These are phyloP conservation scores for Porodaedalea pini DNA, from an alignment of 1,284 basidiomycete species.

Conservation along the genomic window DNA sequence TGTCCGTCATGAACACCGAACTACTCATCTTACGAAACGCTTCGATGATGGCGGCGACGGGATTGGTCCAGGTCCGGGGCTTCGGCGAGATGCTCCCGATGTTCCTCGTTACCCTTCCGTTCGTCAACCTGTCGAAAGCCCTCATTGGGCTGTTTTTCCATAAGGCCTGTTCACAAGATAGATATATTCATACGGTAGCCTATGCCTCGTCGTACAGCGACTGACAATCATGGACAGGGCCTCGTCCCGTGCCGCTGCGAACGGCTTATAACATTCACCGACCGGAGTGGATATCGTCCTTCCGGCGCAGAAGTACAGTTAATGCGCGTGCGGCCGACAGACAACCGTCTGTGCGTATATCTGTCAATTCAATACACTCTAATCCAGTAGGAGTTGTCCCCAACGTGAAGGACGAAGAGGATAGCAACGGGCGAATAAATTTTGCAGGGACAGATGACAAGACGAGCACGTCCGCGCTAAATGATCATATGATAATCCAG, in stretches of 20 bases:
- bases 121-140: constrained; percentile 15
- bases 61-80: constrained; percentile 22
- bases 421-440: not conserved
- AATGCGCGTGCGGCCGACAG: too few relatives aligned
- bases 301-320: too few relatives aligned
- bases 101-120: constrained; percentile 21
- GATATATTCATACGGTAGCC: not conserved
- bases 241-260: not conserved
- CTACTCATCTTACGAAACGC: constrained; percentile 27
- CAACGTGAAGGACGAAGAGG: not conserved
- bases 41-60: constrained; percentile 25
- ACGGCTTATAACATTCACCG: not conserved
- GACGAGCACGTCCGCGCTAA: too few relatives aligned
- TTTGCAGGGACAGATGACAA: too few relatives aligned
- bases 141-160: constrained; percentile 17
- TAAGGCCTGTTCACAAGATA: constrained; percentile 3
- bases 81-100: constrained; percentile 28
- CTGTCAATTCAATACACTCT: not conserved
- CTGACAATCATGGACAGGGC: not conserved
- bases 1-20: constrained; percentile 30
- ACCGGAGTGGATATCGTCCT: not conserved
- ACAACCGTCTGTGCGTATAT: not conserved
- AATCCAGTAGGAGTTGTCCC: not conserved
- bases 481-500: too few relatives aligned
- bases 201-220: not conserved